Evolutionary conservation across 495 filamentous ascomycete genomes (phyloP), one percentile per base, ranked within the genome.

Genomic region (Podospora pseudocomata): DNA sequence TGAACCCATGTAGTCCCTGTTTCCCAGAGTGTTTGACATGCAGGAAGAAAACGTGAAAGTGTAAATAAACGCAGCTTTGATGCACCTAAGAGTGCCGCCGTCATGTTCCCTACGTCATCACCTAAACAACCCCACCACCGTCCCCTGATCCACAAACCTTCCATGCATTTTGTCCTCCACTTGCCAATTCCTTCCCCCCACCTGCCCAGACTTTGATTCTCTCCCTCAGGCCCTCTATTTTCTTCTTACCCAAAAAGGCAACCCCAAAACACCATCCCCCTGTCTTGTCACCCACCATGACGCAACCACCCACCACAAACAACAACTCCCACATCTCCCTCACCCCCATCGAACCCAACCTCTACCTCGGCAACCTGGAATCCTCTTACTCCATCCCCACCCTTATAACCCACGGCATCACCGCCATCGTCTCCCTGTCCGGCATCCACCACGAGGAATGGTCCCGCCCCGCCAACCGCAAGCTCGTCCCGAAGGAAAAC

Each of bases 361-460:
- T 82, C 67, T 76, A 75, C 65, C 70, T 81, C 0, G 79, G 78
- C 55, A 76, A 81, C 68, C 70, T 74, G 54, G 39, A 70, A 27
- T 68, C 74, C 30, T 77, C 78, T 23, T 56, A 67, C 53, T 73
- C 73, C 44, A 64, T 67, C 19, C 65, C 69, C 7, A 75, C 76
- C 64, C 78, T 81, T 58, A 67, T 68, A 60, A 65, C 70, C 18
- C 72, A 80, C 54, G 54, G 34, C 49, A 80, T 80, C 56, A 78
- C 73, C 13, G 78, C 79, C 30, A 79, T 81, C 0, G 71, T 83
- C 30, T 79, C 75, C 1, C 68, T 80, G 2, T 3, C 73, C 60
- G 61, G 71, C 72, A 11, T 39, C 53, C 4, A 30, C 15, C 28
- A 18, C 23, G 23, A 18, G 49, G 65, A 63, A 13, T 68, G 65